phyloP scores from a whole-genome alignment of 2,329 filamentous ascomycete genomes.

The Neonectria coccinea region DNA sequence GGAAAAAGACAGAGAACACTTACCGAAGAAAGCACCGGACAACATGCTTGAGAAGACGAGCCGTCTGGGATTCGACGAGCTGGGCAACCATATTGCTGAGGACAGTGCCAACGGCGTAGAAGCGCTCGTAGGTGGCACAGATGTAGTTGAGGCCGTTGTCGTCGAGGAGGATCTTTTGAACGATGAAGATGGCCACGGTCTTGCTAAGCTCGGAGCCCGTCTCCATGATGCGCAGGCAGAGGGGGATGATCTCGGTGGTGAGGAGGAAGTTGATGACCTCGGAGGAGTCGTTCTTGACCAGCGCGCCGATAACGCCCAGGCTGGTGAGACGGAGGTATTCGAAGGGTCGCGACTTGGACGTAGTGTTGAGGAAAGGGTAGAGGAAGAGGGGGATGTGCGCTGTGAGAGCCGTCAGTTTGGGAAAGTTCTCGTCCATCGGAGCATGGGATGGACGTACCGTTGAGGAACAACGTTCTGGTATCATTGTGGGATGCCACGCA shows the following conservation, averaged over 20 bases:
- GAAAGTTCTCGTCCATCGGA: background rate
- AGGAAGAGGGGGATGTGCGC: slow-evolving; percentile 98
- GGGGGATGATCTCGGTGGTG: slow-evolving; percentile 97
- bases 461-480: slow-evolving; percentile 91
- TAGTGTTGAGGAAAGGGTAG: slow-evolving; percentile 98
- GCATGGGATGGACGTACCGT: slow-evolving; percentile 70
- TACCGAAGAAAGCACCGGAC: slow-evolving; percentile 96
- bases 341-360: slow-evolving; percentile 96
- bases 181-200: slow-evolving; percentile 99
- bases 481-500: slow-evolving; percentile 98
- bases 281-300: slow-evolving; percentile 98
- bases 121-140: slow-evolving; percentile 97
- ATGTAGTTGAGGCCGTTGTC: slow-evolving; percentile 98
- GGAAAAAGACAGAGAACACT: slow-evolving; percentile 47
- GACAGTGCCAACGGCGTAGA: slow-evolving; percentile 97
- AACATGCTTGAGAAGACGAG: slow-evolving; percentile 94
- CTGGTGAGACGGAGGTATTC: slow-evolving; percentile 97
- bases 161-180: slow-evolving; percentile 97
- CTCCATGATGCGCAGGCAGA: slow-evolving; percentile 99
- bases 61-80: slow-evolving; percentile 97
- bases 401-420: slow-evolving; percentile 53
- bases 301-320: slow-evolving; percentile 92
- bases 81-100: slow-evolving; percentile 99
- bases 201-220: slow-evolving; percentile 98
- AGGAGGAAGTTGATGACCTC: slow-evolving; percentile 99